phyloP scores from a whole-genome alignment of 2,329 filamentous ascomycete species.

The Colletotrichum sp. region DNA sequence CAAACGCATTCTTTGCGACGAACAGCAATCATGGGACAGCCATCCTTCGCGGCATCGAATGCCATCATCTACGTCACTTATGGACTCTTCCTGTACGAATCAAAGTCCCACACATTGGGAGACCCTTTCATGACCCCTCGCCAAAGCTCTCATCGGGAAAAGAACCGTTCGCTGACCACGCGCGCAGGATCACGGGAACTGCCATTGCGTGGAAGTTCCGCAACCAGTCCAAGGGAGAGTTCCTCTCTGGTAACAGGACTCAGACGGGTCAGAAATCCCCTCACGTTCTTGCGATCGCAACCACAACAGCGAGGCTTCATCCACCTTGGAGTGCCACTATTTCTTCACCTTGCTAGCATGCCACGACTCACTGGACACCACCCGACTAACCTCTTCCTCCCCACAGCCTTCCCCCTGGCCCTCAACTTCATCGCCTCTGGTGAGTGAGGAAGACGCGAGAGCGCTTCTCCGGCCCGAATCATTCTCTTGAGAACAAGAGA shows the following conservation, averaged over 20 bases:
- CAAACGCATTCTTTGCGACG: background rate
- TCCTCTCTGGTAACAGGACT: slow-evolving; percentile 78
- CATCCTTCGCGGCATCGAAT: slow-evolving; percentile 78
- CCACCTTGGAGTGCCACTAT: background rate
- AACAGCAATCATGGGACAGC: slow-evolving; percentile 67
- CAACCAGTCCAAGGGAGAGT: slow-evolving; percentile 71
- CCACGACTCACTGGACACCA: background rate
- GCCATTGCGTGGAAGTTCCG: slow-evolving; percentile 62
- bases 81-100: slow-evolving; percentile 73
- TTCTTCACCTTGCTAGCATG: background rate
- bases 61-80: slow-evolving; percentile 84
- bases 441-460: slow-evolving; percentile 65
- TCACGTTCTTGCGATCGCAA: background rate
- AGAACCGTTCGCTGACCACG: background rate
- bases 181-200: slow-evolving; percentile 65
- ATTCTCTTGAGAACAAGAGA: background rate
- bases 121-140: background rate
- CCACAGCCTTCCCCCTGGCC: slow-evolving; percentile 75
- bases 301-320: no score
- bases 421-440: slow-evolving; percentile 91
- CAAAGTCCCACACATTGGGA: background rate
- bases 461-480: slow-evolving; percentile 10
- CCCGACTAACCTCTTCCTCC: slow-evolving; percentile 29
- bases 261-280: slow-evolving; percentile 72
- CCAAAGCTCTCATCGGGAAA: background rate